phyloP scores from a whole-genome alignment of 345 rosid species.

The Cardamine occulta region DNA sequence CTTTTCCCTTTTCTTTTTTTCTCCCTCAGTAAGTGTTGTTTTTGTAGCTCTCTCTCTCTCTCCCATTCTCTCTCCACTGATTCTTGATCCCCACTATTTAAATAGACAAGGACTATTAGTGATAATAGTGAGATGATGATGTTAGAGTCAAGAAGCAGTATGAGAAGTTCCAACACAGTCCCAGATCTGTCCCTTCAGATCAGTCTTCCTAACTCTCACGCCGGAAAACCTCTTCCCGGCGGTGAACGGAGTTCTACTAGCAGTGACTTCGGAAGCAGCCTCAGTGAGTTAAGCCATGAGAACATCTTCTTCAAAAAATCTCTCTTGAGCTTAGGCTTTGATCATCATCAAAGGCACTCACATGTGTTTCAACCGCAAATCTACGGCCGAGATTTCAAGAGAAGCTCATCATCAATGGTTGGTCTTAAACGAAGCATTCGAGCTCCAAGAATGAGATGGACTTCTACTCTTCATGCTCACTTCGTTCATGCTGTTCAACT shows the following conservation, averaged over 20 bases:
- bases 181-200: slow-evolving; percentile 94
- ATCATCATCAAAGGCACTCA: slow-evolving; percentile 48
- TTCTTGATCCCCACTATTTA: slow-evolving; percentile 47
- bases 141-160: slow-evolving; percentile 49
- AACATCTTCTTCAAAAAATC: slow-evolving; percentile 53
- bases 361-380: slow-evolving; percentile 64
- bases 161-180: slow-evolving; percentile 45
- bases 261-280: slow-evolving; percentile 69
- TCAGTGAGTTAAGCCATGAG: slow-evolving; percentile 80
- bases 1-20: not conserved
- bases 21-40: not conserved
- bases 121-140: slow-evolving; percentile 37
- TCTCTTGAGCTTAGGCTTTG: slow-evolving; percentile 73
- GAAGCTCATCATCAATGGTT: slow-evolving; percentile 52
- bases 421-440: slow-evolving; percentile 65
- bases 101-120: slow-evolving; percentile 9
- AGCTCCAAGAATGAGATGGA: slow-evolving; percentile 99
- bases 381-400: slow-evolving; percentile 82
- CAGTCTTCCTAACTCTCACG: slow-evolving; percentile 63
- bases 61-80: not conserved
- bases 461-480: slow-evolving; percentile 90
- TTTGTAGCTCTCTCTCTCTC: slow-evolving; percentile 6
- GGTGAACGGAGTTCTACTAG: slow-evolving; percentile 71
- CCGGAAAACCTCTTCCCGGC: slow-evolving; percentile 45
- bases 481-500: slow-evolving; percentile 97